A percentile compares a stretch with the other conserved stretches of the same genome.
Evolutionary conservation across 352 stramenopile genomes (phyloP).

Genomic region (Globisporangium acanthophoron): DNA sequence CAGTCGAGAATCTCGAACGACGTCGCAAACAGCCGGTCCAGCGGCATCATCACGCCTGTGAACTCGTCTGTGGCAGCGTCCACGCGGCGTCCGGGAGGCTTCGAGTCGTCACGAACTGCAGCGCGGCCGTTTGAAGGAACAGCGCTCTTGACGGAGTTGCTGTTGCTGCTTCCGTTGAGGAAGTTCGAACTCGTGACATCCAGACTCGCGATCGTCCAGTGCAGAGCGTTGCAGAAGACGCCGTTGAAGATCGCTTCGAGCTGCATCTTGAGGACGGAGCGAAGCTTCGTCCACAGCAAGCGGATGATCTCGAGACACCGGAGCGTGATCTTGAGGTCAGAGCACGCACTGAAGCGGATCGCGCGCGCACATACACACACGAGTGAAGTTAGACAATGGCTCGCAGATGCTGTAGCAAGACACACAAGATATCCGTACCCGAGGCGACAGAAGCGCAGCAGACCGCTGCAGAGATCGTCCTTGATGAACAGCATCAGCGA

Average conservation of each 20-base stretch:
- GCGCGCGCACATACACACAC: not conserved
- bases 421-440: conserved; percentile 25
- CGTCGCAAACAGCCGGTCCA: conserved; percentile 46
- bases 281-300: conserved; percentile 72
- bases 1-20: conserved; percentile 86
- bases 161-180: conserved; percentile 14
- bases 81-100: conserved; percentile 13
- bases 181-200: conserved; percentile 60
- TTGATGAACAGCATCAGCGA: conserved; percentile 82
- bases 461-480: conserved; percentile 71
- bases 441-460: conserved; percentile 67
- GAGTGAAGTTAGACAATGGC: not conserved
- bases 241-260: conserved; percentile 70
- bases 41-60: conserved; percentile 42
- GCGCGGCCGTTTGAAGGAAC: conserved; percentile 3
- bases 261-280: conserved; percentile 73
- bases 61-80: conserved; percentile 62
- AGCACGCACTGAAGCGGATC: conserved; percentile 27
- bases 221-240: conserved; percentile 60
- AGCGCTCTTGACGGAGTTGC: not conserved
- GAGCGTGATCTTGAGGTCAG: conserved; percentile 50
- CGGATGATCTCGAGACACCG: conserved; percentile 57
- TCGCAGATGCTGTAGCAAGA: not conserved
- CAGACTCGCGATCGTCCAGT: conserved; percentile 64
- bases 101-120: not conserved